Evolutionary conservation across 495 filamentous ascomycete genomes (phyloP).

Genomic region (Jackrogersella multiformis): DNA sequence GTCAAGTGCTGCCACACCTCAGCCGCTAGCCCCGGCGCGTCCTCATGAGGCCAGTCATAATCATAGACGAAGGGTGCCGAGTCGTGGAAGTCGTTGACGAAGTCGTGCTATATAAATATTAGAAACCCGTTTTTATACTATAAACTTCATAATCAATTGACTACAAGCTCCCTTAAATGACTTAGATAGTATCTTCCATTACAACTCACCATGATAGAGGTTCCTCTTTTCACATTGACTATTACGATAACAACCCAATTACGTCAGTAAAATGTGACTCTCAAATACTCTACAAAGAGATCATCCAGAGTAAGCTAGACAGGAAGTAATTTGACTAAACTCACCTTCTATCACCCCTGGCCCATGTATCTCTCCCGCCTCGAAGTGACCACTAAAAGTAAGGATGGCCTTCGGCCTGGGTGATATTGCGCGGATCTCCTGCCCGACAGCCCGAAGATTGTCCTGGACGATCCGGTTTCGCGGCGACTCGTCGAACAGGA

Average conservation of each 20-base stretch:
- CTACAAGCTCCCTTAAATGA: too few relatives aligned
- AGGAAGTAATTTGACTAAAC: neutral
- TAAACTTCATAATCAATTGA: too few relatives aligned
- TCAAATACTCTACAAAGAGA: neutral
- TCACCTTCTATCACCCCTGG: constrained; percentile 35
- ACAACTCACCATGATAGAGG: constrained; percentile 26
- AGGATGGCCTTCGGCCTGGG: constrained; percentile 34
- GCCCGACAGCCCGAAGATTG: constrained; percentile 27
- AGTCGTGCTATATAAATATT: constrained; percentile 18
- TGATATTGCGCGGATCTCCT: constrained; percentile 28
- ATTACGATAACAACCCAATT: neutral
- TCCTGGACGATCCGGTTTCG: constrained; percentile 30
- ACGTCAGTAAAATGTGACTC: neutral
- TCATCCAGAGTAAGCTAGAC: neutral
- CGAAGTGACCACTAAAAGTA: constrained; percentile 35
- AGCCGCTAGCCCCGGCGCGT: constrained; percentile 23
- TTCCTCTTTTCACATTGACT: constrained; percentile 38
- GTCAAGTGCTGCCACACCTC: constrained; percentile 26
- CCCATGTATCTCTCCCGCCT: constrained; percentile 32
- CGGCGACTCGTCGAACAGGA: constrained; percentile 28
- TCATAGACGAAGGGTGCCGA: constrained; percentile 34
- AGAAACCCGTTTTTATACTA: too few relatives aligned
- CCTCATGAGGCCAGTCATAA: constrained; percentile 31
- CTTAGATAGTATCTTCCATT: too few relatives aligned
- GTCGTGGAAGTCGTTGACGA: constrained; percentile 38